Percentiles rank a stretch among this genome's conserved stretches.
Evolutionary conservation across 805 yeast species (phyloP).

Genomic region (Candida xiaguanensis): DNA sequence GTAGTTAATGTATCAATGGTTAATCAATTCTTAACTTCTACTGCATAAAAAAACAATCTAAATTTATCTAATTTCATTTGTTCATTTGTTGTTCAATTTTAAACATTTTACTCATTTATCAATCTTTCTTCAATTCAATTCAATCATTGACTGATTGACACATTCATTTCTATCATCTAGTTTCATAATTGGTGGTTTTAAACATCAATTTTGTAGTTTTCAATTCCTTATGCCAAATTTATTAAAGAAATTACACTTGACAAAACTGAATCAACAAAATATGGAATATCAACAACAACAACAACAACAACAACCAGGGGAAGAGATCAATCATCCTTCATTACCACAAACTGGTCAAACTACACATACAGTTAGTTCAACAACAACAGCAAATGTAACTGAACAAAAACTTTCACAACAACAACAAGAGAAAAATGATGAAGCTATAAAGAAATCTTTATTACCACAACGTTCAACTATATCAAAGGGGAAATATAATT

Average conservation of each 20-base stretch:
- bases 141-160: too few relatives aligned
- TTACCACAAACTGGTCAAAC: slow-evolving; percentile 4
- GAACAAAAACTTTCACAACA: slow-evolving; percentile 11
- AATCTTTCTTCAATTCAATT: too few relatives aligned
- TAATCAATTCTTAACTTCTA: too few relatives aligned
- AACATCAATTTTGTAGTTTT: too few relatives aligned
- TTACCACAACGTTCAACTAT: slow-evolving; percentile 39
- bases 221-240: slow-evolving; percentile 20
- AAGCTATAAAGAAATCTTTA: slow-evolving; percentile 30
- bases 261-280: slow-evolving; percentile 20
- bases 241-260: slow-evolving; percentile 33
- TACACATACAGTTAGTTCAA: slow-evolving; percentile 3
- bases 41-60: too few relatives aligned
- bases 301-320: slow-evolving; percentile 8
- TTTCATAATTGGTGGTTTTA: too few relatives aligned
- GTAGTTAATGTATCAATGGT: too few relatives aligned
- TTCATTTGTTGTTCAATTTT: too few relatives aligned
- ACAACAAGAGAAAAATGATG: slow-evolving; percentile 17
- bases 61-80: too few relatives aligned
- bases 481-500: slow-evolving; percentile 56
- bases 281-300: slow-evolving; percentile 7
- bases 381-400: slow-evolving; percentile 5
- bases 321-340: slow-evolving; percentile 6
- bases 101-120: too few relatives aligned
- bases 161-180: too few relatives aligned